Evolutionary conservation across 805 yeast species (phyloP).

Genomic region (Spencermartinsiella europaea): DNA sequence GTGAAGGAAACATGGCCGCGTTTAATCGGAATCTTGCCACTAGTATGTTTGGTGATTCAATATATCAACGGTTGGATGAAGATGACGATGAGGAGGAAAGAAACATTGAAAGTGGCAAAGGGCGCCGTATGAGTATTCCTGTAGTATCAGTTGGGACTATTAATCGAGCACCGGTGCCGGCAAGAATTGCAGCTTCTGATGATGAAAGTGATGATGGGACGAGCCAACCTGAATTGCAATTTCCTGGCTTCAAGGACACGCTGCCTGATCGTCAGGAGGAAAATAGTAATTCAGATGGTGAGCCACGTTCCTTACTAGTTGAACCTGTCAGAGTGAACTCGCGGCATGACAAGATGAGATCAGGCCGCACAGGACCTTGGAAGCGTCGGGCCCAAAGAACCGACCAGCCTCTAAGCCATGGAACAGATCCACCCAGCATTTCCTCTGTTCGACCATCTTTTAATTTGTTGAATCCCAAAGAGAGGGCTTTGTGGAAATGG

Average conservation of each 20-base stretch:
- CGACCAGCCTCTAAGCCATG: neutral
- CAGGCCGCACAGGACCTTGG: neutral
- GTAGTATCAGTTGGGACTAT: neutral
- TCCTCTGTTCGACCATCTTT: neutral
- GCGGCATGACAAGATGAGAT: neutral
- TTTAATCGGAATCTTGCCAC: neutral
- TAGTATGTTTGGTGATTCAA: slow-evolving; percentile 3
- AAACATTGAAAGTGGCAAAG: neutral
- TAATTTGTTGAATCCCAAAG: slow-evolving; percentile 31
- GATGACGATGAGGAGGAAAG: neutral
- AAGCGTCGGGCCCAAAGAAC: neutral
- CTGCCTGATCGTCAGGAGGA: neutral
- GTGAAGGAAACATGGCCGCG: no score
- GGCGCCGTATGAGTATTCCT: neutral
- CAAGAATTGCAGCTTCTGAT: neutral
- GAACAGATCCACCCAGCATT: neutral
- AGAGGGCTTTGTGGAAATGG: slow-evolving; percentile 91
- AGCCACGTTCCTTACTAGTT: neutral
- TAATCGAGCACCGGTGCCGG: neutral
- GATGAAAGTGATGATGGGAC: slow-evolving; percentile 5
- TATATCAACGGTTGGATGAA: slow-evolving; percentile 1
- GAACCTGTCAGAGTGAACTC: neutral
- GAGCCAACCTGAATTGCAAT: neutral
- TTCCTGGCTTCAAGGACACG: neutral
- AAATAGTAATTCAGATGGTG: neutral